Evolutionary conservation across 768 basidiomycete genomes (phyloP).

Genomic region (Suillus discolor): DNA sequence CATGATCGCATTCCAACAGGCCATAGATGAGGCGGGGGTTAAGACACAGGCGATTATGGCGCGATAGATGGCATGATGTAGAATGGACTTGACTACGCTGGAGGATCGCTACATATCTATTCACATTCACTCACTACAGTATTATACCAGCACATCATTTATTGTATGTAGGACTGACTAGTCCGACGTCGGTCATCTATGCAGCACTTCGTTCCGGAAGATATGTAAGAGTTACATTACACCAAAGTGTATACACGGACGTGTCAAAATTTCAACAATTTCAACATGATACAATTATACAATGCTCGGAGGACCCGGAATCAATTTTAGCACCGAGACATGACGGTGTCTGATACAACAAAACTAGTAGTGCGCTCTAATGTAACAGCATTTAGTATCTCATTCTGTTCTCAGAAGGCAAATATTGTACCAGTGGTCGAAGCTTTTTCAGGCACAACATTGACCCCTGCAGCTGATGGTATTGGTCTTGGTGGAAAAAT

Average conservation of each 20-base stretch:
- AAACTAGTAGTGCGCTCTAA: neutral
- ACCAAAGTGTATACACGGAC: too few species aligned
- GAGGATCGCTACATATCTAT: constrained; percentile 5
- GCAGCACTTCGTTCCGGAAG: neutral
- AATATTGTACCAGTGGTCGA: neutral
- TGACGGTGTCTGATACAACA: neutral
- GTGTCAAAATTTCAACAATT: too few species aligned
- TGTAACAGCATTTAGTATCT: neutral
- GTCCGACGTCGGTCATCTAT: neutral
- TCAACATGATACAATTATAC: too few species aligned
- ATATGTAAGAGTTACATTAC: too few species aligned
- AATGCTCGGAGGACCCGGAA: too few species aligned
- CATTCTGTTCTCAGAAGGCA: neutral
- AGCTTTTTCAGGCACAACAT: neutral
- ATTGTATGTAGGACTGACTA: neutral
- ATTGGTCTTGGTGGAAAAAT: neutral
- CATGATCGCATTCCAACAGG: constrained; percentile 71
- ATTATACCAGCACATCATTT: neutral
- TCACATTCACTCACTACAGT: constrained; percentile 2
- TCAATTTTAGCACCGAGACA: neutral
- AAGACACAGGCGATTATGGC: constrained; percentile 88
- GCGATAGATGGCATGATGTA: constrained; percentile 41
- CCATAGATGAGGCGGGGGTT: constrained; percentile 67
- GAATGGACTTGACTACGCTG: neutral
- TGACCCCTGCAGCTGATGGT: neutral